These are phyloP conservation scores for Boechera retrofracta DNA, from an alignment of 345 rosid genomes.

Conservation along the genomic window DNA sequence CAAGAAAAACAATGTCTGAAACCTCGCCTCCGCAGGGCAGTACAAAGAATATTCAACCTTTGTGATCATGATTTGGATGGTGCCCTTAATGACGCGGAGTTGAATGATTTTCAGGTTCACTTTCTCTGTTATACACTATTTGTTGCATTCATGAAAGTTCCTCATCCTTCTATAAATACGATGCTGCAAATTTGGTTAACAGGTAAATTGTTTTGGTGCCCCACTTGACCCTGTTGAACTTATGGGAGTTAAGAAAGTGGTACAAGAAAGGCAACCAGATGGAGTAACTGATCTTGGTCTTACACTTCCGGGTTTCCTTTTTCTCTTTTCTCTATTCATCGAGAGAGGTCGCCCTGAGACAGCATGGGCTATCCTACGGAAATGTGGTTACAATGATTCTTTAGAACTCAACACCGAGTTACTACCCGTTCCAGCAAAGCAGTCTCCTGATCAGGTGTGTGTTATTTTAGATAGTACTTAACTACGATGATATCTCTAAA, in stretches of 20 bases:
- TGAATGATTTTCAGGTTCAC: constrained; percentile 82
- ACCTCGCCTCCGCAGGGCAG: constrained; percentile 76
- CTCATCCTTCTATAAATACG: constrained; percentile 21
- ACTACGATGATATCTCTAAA: constrained; percentile 15
- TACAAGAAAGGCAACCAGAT: constrained; percentile 76
- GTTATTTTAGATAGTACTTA: neutral
- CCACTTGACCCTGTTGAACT: constrained; percentile 81
- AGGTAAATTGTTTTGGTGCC: constrained; percentile 78
- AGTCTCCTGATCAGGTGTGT: constrained; percentile 77
- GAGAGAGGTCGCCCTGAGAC: constrained; percentile 84
- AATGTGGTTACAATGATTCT: constrained; percentile 72
- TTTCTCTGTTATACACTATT: constrained; percentile 32
- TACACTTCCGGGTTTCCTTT: constrained; percentile 74
- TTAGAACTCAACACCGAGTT: constrained; percentile 68
- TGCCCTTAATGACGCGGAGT: constrained; percentile 76
- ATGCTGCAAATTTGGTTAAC: constrained; percentile 40
- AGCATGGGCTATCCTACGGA: constrained; percentile 83
- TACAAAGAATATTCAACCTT: constrained; percentile 73
- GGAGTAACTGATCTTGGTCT: constrained; percentile 86
- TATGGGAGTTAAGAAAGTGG: constrained; percentile 75
- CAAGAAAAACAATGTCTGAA: constrained; percentile 71
- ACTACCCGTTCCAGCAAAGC: constrained; percentile 64
- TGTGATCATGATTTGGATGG: constrained; percentile 85
- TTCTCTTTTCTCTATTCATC: constrained; percentile 78
- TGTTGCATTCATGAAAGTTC: constrained; percentile 18